phyloP scores from a whole-genome alignment of 2,329 filamentous ascomycete species.

The Lecanicillium sp. region DNA sequence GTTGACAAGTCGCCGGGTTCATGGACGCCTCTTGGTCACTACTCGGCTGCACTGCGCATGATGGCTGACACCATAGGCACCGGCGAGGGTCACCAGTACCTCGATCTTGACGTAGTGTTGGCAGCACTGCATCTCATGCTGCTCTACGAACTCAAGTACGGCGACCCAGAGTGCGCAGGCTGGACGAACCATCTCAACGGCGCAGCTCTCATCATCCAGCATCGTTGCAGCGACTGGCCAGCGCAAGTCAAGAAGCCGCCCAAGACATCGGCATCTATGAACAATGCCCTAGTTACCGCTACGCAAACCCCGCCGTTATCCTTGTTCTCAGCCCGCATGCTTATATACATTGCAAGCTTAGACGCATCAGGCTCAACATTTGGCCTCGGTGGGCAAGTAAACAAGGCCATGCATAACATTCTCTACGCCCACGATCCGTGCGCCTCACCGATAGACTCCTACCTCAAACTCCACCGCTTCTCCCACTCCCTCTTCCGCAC shows the following conservation, averaged over 20 bases:
- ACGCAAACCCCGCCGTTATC: constrained; percentile 14
- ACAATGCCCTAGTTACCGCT: constrained; percentile 4
- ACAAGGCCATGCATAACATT: constrained; percentile 15
- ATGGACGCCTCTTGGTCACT: constrained; percentile 19
- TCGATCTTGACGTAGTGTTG: constrained; percentile 22
- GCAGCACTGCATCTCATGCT: constrained; percentile 27
- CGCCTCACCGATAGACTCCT: constrained; percentile 13
- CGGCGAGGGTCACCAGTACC: constrained; percentile 12
- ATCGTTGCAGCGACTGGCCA: constrained; percentile 14
- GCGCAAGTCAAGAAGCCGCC: neutral
- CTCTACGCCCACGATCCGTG: constrained; percentile 2
- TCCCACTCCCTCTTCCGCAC: constrained; percentile 24
- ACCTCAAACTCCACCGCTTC: constrained; percentile 22
- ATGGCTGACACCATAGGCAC: constrained; percentile 22
- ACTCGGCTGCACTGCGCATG: constrained; percentile 21
- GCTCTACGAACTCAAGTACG: constrained; percentile 28
- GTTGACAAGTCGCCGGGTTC: constrained; percentile 3
- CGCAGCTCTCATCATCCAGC: constrained; percentile 21
- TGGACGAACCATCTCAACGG: constrained; percentile 23
- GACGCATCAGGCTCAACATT: constrained; percentile 23
- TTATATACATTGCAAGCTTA: constrained; percentile 24
- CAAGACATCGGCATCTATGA: neutral
- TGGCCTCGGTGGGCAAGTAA: constrained; percentile 24
- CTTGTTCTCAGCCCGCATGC: constrained; percentile 23
- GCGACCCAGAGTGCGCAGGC: constrained; percentile 22